Percentiles rank a stretch among this genome's conserved stretches.
Evolutionary conservation across 148 eudicot genomes (phyloP).

Genomic region (Fagopyrum esculentum): DNA sequence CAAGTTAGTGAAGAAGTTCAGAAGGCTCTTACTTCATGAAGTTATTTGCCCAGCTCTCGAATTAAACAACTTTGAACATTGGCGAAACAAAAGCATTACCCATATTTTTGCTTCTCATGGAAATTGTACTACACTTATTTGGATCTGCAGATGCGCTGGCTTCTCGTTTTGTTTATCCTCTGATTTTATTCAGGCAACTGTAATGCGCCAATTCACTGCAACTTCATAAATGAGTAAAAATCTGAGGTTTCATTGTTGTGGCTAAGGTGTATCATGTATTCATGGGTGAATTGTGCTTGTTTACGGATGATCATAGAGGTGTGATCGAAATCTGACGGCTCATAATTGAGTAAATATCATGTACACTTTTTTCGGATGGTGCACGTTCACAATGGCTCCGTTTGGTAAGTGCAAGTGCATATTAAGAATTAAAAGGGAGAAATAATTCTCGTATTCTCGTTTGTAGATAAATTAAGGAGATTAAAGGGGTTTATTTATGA

Average conservation of each 20-base stretch:
- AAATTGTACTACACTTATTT: neutral
- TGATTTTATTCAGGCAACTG: neutral
- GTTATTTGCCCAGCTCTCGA: neutral
- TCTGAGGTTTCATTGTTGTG: neutral
- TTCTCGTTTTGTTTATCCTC: neutral
- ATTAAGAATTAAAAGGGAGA: no score
- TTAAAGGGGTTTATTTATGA: no score
- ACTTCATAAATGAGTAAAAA: neutral
- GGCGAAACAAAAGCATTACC: constrained; percentile 15
- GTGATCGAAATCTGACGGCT: no score
- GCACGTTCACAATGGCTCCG: no score
- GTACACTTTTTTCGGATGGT: no score
- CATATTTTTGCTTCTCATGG: constrained; percentile 17
- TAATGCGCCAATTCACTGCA: neutral
- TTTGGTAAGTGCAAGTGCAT: no score
- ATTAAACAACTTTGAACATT: neutral
- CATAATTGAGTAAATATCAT: no score
- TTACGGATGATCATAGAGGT: no score
- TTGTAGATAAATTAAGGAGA: no score
- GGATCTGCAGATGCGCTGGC: neutral
- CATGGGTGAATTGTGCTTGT: no score
- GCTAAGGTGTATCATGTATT: no score
- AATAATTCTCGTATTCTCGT: no score
- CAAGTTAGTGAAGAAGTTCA: constrained; percentile 38
- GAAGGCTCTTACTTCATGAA: constrained; percentile 30